A percentile compares a stretch with the other conserved stretches of the same genome.
Conservation (phyloP, 176 grass and related monocot genomes). For the Saccharum spontaneum region DNA sequence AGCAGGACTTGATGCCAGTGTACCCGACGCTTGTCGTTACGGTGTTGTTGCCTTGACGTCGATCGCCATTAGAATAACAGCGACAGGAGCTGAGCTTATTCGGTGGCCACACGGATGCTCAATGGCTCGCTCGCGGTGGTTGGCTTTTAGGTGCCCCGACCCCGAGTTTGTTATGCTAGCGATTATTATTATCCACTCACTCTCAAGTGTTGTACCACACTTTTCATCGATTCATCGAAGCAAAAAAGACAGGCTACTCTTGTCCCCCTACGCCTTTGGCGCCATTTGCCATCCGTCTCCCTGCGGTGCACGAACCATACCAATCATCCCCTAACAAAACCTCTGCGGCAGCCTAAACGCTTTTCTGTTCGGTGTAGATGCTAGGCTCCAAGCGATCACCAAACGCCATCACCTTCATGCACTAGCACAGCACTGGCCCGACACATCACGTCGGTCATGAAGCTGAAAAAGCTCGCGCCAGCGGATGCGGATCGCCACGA, state of each 20-base stretch:
- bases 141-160: conserved; percentile 27
- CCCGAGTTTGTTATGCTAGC: conserved; percentile 32
- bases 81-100: neutral
- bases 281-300: neutral
- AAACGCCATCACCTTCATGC: neutral
- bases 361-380: conserved; percentile 19
- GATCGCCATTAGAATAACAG: neutral
- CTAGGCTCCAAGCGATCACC: conserved; percentile 1
- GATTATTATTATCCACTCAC: neutral
- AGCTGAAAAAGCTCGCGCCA: neutral
- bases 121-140: conserved; percentile 17
- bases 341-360: conserved; percentile 2
- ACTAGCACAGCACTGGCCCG: neutral
- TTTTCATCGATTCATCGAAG: neutral
- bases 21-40: conserved; percentile 5
- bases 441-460: neutral
- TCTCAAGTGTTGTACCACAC: neutral
- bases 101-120: conserved; percentile 21
- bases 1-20: neutral
- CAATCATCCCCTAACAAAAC: neutral
- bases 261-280: conserved; percentile 5
- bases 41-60: neutral
- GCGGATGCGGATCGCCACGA: neutral
- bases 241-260: neutral
- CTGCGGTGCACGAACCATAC: neutral